Base-by-base conservation (phyloP, 345 rosid species). In the Heritiera fomes region DNA sequence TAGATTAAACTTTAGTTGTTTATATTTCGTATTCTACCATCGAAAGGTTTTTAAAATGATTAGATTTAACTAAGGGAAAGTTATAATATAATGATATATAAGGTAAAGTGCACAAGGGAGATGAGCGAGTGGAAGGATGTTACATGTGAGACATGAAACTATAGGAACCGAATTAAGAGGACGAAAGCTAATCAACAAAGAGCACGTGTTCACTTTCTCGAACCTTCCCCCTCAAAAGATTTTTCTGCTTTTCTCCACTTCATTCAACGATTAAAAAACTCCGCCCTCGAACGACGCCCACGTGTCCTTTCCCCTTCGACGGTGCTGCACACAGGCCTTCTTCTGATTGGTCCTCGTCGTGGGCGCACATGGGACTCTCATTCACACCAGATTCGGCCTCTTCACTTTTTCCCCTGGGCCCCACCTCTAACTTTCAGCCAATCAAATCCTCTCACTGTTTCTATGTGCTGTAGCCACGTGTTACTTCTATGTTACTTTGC, bases 401-500 rank as follows among this genome's bases (percentile, higher is more conserved):
- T 20, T n/a, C 58, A 8, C 67, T 41, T 71, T 73, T 73, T 28
- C 30, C 0, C 3, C 49, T 14, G 82, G 89, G 83, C 3, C 88
- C 73, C 49, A 14, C 18, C 18, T 32, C 34, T 18, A 83, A 84
- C 41, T 69, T 76, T 77, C 64, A 32, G 34, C 83, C 83, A 84
- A 84, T 82, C 63, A 55, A 23, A 28, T 50, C 47, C n/a, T 23
- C 56, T 50, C 28, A 65, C 20, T 70, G 56, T 69, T 56, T n/a
- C 46, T 56, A 45, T 34, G 72, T 81, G 86, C 81, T 82, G 80
- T 81, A 83, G 86, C 85, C 93, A 88, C 90, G 93, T 88, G 93
- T 75, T 80, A 18, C 40, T 11, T 75, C 73, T 72, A 67, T 79
- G 80, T 58, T 69, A 73, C 76, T 78, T 70, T 71, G 75, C 76